Conservation (phyloP, 495 filamentous ascomycete genomes). For the Staphylotrichum longicolle region DNA sequence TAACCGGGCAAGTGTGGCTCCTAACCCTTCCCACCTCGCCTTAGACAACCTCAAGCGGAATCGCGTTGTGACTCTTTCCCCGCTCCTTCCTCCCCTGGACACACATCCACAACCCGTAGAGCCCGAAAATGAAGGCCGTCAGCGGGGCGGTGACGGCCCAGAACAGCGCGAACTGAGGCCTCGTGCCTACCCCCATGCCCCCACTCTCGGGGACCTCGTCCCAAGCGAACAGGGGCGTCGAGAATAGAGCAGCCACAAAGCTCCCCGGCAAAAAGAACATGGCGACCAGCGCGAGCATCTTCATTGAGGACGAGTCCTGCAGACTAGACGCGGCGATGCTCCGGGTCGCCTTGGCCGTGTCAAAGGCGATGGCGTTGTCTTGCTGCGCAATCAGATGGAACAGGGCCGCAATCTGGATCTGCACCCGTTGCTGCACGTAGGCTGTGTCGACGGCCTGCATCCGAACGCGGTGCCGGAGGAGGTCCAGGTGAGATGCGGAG, state of each 20-base stretch:
- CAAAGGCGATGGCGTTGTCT: conserved; percentile 34
- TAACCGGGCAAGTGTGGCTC: too few relatives aligned
- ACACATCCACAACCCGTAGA: conserved; percentile 32
- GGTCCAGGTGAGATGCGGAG: not conserved
- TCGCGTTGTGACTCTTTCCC: conserved; percentile 12
- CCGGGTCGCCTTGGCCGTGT: conserved; percentile 30
- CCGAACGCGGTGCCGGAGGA: conserved; percentile 24
- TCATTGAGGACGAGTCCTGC: conserved; percentile 51
- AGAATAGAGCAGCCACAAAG: conserved; percentile 43
- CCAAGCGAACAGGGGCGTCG: conserved; percentile 32
- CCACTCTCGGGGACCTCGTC: conserved; percentile 10
- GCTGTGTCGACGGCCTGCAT: conserved; percentile 34
- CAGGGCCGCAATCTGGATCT: conserved; percentile 34
- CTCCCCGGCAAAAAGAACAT: conserved; percentile 56
- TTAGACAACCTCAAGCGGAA: not conserved
- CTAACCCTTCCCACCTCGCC: too few relatives aligned
- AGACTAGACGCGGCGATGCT: conserved; percentile 44
- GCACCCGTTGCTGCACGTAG: conserved; percentile 33
- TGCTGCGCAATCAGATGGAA: conserved; percentile 36
- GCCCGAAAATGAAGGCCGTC: conserved; percentile 26
- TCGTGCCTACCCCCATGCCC: conserved; percentile 21
- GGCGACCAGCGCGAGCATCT: conserved; percentile 51
- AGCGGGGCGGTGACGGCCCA: conserved; percentile 34
- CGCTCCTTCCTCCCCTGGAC: conserved; percentile 22
- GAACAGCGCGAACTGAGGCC: conserved; percentile 32